Conservation (phyloP, 257 asterid species). For the Salvia miltiorrhiza region DNA sequence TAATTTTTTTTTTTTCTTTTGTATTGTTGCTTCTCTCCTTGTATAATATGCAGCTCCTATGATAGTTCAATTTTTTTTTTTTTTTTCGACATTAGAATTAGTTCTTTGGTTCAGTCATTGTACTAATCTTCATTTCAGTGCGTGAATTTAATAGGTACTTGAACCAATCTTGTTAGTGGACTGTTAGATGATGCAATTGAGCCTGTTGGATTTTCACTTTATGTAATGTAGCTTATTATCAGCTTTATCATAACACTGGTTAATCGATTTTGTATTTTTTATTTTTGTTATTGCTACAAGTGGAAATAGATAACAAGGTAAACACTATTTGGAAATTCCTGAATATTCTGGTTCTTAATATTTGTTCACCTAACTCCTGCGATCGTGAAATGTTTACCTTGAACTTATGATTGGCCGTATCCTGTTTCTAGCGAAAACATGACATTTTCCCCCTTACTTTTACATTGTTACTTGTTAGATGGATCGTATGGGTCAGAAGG, state of each 20-base stretch:
- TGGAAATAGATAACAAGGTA: background rate
- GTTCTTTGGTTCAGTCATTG: background rate
- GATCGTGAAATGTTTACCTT: background rate
- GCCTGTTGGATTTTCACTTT: conserved; percentile 8
- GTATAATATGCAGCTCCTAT: background rate
- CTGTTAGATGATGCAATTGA: background rate
- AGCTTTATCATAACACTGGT: background rate
- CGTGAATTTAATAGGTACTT: background rate
- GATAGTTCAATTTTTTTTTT: background rate
- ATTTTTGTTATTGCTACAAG: background rate
- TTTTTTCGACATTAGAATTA: background rate
- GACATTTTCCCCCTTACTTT: background rate
- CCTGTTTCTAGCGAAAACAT: conserved; percentile 16
- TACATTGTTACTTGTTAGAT: conserved; percentile 52
- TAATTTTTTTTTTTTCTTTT: background rate
- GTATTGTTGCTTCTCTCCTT: background rate
- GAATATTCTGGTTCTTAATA: conserved; percentile 9
- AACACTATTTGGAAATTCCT: background rate
- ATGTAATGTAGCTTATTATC: conserved; percentile 1
- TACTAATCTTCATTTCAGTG: background rate
- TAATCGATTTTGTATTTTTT: background rate
- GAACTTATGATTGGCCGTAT: conserved; percentile 11
- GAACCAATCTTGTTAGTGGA: background rate
- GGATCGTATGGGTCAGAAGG: conserved; percentile 86
- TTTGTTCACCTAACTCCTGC: background rate